phyloP scores from a whole-genome alignment of 1,284 basidiomycete species.

The Rhodofomes roseus region DNA sequence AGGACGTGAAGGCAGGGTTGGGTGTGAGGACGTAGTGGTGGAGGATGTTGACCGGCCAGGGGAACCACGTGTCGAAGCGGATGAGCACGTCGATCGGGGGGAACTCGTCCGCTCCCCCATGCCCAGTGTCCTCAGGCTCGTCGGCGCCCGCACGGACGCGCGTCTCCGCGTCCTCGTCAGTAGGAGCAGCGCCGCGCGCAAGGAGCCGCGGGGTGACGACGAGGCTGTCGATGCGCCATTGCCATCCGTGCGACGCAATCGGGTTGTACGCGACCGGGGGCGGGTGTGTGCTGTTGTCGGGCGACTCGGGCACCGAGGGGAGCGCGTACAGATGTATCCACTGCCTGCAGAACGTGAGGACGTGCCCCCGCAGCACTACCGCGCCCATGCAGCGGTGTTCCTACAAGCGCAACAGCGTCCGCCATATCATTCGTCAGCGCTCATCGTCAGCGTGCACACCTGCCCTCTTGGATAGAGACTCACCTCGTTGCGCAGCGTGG shows the following conservation, averaged over 20 bases:
- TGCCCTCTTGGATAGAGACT: too few species aligned
- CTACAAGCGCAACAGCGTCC: slow-evolving; percentile 11
- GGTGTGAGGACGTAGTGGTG: slow-evolving; percentile 54
- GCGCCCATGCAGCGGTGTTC: slow-evolving; percentile 29
- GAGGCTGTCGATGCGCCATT: slow-evolving; percentile 52
- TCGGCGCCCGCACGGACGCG: too few species aligned
- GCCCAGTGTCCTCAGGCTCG: slow-evolving; percentile 13
- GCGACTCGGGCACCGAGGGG: background rate
- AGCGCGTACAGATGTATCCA: slow-evolving; percentile 26
- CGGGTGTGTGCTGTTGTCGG: background rate
- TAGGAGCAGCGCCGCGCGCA: too few species aligned
- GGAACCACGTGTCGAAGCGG: slow-evolving; percentile 56
- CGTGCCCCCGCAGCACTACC: slow-evolving; percentile 30
- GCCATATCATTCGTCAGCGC: too few species aligned
- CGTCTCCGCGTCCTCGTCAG: too few species aligned
- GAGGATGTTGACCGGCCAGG: slow-evolving; percentile 66
- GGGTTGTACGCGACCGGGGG: slow-evolving; percentile 28
- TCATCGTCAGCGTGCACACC: too few species aligned
- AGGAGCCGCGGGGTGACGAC: slow-evolving; percentile 27
- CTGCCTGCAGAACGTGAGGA: slow-evolving; percentile 26
- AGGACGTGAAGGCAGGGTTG: slow-evolving; percentile 25
- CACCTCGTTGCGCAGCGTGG: slow-evolving; percentile 18
- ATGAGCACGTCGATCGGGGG: slow-evolving; percentile 48
- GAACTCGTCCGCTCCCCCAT: slow-evolving; percentile 1
- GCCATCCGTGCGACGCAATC: slow-evolving; percentile 43